These are phyloP conservation scores for Candida pseudoglaebosa DNA, from an alignment of 805 yeast species.

Conservation along the genomic window DNA sequence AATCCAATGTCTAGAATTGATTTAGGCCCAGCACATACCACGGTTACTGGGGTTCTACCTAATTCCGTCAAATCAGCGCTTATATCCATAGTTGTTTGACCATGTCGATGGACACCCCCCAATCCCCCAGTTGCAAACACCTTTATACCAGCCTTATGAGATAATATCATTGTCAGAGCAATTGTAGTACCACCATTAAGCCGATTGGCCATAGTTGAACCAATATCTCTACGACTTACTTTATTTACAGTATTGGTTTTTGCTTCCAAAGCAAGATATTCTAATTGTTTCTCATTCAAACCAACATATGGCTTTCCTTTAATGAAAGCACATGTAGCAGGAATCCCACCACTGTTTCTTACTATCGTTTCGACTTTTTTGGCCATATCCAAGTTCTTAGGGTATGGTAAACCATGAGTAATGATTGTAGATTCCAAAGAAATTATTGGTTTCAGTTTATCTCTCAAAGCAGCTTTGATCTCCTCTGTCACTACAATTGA, in stretches of 20 bases:
- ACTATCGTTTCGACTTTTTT: slow-evolving; percentile 57
- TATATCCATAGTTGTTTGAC: slow-evolving; percentile 70
- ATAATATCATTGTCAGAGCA: slow-evolving; percentile 81
- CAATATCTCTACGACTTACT: slow-evolving; percentile 77
- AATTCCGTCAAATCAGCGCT: slow-evolving; percentile 87
- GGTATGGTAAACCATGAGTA: slow-evolving; percentile 86
- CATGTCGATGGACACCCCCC: slow-evolving; percentile 87
- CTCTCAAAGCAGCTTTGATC: slow-evolving; percentile 56
- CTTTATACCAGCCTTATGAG: slow-evolving; percentile 69
- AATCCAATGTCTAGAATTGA: slow-evolving; percentile 75
- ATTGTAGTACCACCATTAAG: slow-evolving; percentile 88
- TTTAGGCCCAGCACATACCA: slow-evolving; percentile 92
- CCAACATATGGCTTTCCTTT: slow-evolving; percentile 74
- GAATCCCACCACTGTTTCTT: slow-evolving; percentile 62
- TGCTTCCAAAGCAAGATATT: slow-evolving; percentile 41
- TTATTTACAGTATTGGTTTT: slow-evolving; percentile 41
- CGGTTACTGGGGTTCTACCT: slow-evolving; percentile 78
- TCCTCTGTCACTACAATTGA: slow-evolving; percentile 42
- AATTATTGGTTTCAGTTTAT: slow-evolving; percentile 58
- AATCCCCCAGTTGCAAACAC: slow-evolving; percentile 93
- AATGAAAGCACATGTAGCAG: slow-evolving; percentile 82
- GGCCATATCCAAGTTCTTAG: slow-evolving; percentile 74
- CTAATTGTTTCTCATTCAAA: slow-evolving; percentile 43
- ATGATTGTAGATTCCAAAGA: slow-evolving; percentile 84
- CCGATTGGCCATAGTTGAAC: slow-evolving; percentile 58